phyloP scores from a whole-genome alignment of 1,139 yeast genomes.

The Candida tropicalis region DNA sequence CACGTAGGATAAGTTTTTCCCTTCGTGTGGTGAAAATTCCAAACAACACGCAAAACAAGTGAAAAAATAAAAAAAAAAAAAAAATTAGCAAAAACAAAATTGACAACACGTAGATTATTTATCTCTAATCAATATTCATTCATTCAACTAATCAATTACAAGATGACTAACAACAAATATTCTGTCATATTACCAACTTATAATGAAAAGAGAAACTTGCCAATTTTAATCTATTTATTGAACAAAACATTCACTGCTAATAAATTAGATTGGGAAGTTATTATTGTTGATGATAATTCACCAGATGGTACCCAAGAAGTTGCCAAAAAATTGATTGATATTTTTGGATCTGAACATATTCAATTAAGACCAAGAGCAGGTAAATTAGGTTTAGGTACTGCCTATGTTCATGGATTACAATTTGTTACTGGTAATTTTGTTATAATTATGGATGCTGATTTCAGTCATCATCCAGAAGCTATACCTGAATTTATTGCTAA shows the following conservation, averaged over 20 bases:
- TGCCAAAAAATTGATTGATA: constrained; percentile 63
- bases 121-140: no score
- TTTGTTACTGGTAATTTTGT: constrained; percentile 75
- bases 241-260: constrained; percentile 69
- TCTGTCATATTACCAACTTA: constrained; percentile 80
- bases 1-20: neutral
- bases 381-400: constrained; percentile 80
- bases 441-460: constrained; percentile 85
- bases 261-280: constrained; percentile 72
- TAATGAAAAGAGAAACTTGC: constrained; percentile 71
- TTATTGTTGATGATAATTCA: constrained; percentile 79
- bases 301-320: constrained; percentile 84
- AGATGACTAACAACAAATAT: constrained; percentile 52
- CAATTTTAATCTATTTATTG: constrained; percentile 70
- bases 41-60: neutral
- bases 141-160: neutral
- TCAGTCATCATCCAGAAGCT: constrained; percentile 80
- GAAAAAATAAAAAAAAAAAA: neutral
- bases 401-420: constrained; percentile 78
- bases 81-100: neutral
- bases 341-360: constrained; percentile 67
- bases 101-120: neutral
- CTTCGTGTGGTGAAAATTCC: neutral
- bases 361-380: constrained; percentile 76
- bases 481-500: constrained; percentile 74